phyloP scores from a whole-genome alignment of 192 early-diverging fungal species.

The Entomortierella parvispora region DNA sequence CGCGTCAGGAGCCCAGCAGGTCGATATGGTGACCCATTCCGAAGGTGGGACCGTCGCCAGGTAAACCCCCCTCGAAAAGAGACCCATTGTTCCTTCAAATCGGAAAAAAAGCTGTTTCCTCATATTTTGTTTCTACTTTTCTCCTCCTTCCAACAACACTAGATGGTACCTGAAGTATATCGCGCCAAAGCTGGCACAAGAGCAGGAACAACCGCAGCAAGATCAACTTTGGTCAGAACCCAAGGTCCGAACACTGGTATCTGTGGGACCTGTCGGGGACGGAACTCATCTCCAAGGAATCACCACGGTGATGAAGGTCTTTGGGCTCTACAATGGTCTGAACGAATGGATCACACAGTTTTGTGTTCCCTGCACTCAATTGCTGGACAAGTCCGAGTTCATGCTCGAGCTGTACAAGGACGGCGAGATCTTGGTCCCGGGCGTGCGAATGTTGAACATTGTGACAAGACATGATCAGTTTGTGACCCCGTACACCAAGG shows the following conservation, averaged over 20 bases:
- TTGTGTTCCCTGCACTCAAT: constrained; percentile 18
- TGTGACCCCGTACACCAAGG: constrained; percentile 25
- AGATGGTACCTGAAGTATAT: constrained; percentile 19
- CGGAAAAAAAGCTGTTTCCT: not conserved
- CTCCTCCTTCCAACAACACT: no score
- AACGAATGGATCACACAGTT: not conserved
- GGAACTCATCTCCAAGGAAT: constrained; percentile 19
- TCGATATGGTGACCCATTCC: constrained; percentile 34
- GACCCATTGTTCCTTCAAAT: not conserved
- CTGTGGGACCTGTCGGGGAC: constrained; percentile 14
- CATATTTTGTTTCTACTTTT: not conserved
- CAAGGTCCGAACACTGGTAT: constrained; percentile 10
- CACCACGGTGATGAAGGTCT: not conserved
- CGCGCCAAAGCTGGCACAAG: not conserved
- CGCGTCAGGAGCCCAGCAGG: constrained; percentile 1
- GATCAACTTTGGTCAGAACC: not conserved
- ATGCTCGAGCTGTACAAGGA: constrained; percentile 3
- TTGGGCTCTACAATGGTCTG: constrained; percentile 1
- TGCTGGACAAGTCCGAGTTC: constrained; percentile 11
- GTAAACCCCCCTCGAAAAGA: constrained; percentile 1
- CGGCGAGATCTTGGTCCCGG: not conserved
- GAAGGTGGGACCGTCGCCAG: constrained; percentile 22
- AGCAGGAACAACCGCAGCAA: not conserved
- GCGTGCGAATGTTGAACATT: constrained; percentile 17
- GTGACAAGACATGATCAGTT: constrained; percentile 6